Percentiles rank a stretch among this genome's conserved stretches.
Evolutionary conservation across 2,329 filamentous ascomycete genomes (phyloP).

Genomic region (Sporothrix schenckii): DNA sequence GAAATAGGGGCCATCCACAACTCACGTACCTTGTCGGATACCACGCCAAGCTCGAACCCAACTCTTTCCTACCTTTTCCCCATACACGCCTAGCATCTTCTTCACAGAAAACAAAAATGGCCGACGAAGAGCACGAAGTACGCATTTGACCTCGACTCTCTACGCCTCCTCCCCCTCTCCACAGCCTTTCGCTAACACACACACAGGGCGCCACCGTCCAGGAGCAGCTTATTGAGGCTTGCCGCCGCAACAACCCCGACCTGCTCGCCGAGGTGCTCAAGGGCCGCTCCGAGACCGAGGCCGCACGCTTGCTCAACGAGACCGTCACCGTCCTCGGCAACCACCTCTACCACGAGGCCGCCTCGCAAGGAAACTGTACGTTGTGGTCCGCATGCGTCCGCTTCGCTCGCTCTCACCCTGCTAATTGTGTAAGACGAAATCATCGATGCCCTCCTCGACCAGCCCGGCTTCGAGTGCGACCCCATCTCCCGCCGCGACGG

Average conservation of each 20-base stretch:
- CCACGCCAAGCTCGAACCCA: not conserved
- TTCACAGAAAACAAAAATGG: conserved; percentile 18
- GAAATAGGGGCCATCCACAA: not conserved
- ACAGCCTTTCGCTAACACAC: conserved; percentile 30
- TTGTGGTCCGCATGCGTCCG: conserved; percentile 35
- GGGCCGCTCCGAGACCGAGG: conserved; percentile 62
- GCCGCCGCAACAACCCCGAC: conserved; percentile 87
- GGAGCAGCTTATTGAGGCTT: conserved; percentile 89
- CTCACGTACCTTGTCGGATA: not conserved
- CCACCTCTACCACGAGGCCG: conserved; percentile 86
- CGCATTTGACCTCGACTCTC: not conserved
- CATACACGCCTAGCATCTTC: not conserved
- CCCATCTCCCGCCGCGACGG: conserved; percentile 69
- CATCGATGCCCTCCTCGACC: conserved; percentile 80
- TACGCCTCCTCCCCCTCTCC: not conserved
- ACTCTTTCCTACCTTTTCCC: not conserved
- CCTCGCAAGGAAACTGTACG: conserved; percentile 81
- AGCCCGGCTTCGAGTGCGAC: conserved; percentile 84
- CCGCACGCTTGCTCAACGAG: conserved; percentile 79
- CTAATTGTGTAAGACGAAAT: conserved; percentile 66
- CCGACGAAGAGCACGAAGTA: conserved; percentile 43
- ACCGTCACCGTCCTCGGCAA: conserved; percentile 86
- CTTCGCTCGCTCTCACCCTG: not conserved
- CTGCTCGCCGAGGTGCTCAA: conserved; percentile 76
- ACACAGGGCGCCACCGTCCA: conserved; percentile 77